Base-by-base conservation (phyloP, 2,329 filamentous ascomycete species). In the Penicillium sp. region DNA sequence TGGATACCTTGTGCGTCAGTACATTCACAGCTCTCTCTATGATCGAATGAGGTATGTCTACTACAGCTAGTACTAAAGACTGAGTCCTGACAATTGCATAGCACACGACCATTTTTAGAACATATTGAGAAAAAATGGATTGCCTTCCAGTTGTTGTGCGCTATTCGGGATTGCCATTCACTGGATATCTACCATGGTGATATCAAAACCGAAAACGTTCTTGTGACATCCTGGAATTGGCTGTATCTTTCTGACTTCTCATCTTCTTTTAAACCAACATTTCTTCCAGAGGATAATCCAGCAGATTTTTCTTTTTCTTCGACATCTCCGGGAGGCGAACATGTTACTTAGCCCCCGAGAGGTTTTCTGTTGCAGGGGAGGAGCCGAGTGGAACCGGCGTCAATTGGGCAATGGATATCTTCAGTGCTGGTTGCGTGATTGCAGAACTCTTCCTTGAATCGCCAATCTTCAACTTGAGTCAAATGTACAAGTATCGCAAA, bases 171-270 rank as follows among this genome's bases (percentile, higher is more conserved):
- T 73, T 97, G 91, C 66, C 94, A 99, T 72, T 81, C 88, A 27
- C 83, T 88, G 43, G 90, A 95, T 65, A 81, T 99, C 47, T 97
- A 92, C 70, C 94, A 99, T 70, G 95, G 94, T 54, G 95, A 99
- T 69, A 97, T 99, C 78, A 99, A 99, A 79, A 94, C 93, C 1
- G 93, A 99, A 74, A 99, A 99, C 67, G 85, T 96, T 34, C 79
- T 99, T 44, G 93, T 99, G 47, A 99, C 94, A 0, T 97, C 94
- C 7, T 99, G 94, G 94, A 97, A 97, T 76, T 99, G 95, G 94
- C 81, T 99, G 2, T 99, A 97, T 70, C 81, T 99, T 35, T 88
- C 92, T n/a, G 94, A 99, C 72, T 99, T 97, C 71, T 96, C 93
- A 4, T 91, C 93, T 0, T 88, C 90, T 0, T 97, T 96, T 78